A percentile compares a stretch with the other conserved stretches of the same genome.
Conservation (phyloP, 2,329 filamentous ascomycete species). For the Xylaria sp. region DNA sequence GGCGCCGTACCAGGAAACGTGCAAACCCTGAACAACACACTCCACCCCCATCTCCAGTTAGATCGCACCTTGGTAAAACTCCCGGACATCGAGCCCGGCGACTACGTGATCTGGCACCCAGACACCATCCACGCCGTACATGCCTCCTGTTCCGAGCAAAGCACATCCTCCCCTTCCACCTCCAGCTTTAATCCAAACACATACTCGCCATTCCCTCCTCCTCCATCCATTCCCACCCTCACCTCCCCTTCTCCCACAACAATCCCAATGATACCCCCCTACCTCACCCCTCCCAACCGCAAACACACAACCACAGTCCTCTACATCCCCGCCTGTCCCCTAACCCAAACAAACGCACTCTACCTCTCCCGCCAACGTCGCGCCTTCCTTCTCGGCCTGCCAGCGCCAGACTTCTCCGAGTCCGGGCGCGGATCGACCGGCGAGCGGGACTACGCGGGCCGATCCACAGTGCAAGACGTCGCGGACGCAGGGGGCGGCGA, state of each 20-base stretch:
- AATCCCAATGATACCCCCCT: not conserved
- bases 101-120: conserved; percentile 80
- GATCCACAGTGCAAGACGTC: conserved; percentile 40
- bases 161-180: not conserved
- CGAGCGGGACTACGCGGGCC: conserved; percentile 50
- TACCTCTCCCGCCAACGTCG: conserved; percentile 67
- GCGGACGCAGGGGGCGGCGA: conserved; percentile 32
- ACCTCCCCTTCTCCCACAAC: no score
- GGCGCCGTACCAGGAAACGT: conserved; percentile 63
- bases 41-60: conserved; percentile 66
- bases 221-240: no score
- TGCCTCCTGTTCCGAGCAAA: conserved; percentile 48
- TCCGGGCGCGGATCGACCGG: conserved; percentile 37
- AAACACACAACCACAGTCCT: conserved; percentile 54
- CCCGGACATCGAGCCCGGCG: conserved; percentile 62
- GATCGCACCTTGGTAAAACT: conserved; percentile 64
- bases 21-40: conserved; percentile 58
- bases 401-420: conserved; percentile 56
- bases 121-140: conserved; percentile 78
- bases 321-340: conserved; percentile 81
- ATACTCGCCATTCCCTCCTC: not conserved
- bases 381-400: conserved; percentile 61
- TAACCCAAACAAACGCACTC: conserved; percentile 67
- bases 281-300: conserved; percentile 28
- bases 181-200: not conserved